Percentiles rank a stretch among this genome's conserved stretches.
phyloP scores from a whole-genome alignment of 2,329 filamentous ascomycete genomes.

The Annulohypoxylon truncatum region DNA sequence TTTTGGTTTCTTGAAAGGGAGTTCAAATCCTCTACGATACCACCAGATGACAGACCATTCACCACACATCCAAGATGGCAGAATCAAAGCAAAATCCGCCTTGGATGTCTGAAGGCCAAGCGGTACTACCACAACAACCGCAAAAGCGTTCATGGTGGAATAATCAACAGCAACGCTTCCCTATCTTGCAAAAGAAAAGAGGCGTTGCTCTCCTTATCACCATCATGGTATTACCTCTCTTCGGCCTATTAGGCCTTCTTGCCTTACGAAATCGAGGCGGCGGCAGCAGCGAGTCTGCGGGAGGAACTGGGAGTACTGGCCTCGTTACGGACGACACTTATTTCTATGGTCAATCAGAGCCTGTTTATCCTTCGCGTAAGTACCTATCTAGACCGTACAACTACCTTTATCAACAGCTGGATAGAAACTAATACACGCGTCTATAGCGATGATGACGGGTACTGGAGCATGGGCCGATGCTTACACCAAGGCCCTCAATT shows the following conservation, averaged over 20 bases:
- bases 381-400: constrained; percentile 12
- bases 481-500: constrained; percentile 72
- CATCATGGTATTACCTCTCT: constrained; percentile 48
- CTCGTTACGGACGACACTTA: constrained; percentile 56
- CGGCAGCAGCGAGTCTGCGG: constrained; percentile 8
- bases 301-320: constrained; percentile 21
- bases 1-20: background rate
- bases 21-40: background rate
- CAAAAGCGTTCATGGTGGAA: constrained; percentile 33
- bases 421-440: background rate
- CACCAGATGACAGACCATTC: constrained; percentile 26
- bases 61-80: constrained; percentile 24
- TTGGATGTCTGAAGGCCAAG: constrained; percentile 16
- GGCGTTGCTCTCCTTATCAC: constrained; percentile 42
- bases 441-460: constrained; percentile 66
- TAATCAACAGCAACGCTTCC: constrained; percentile 44
- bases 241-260: constrained; percentile 49
- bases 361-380: constrained; percentile 65
- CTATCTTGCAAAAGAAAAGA: constrained; percentile 46
- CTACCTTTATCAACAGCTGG: background rate
- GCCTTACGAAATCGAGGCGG: constrained; percentile 44
- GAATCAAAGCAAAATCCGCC: constrained; percentile 27
- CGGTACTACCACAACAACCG: constrained; percentile 18
- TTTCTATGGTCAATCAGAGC: constrained; percentile 63
- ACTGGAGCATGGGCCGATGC: constrained; percentile 75